Evolutionary conservation across 768 basidiomycete species (phyloP), one percentile per base, ranked within the genome.

Genomic region (Panaeolus cyanescens): DNA sequence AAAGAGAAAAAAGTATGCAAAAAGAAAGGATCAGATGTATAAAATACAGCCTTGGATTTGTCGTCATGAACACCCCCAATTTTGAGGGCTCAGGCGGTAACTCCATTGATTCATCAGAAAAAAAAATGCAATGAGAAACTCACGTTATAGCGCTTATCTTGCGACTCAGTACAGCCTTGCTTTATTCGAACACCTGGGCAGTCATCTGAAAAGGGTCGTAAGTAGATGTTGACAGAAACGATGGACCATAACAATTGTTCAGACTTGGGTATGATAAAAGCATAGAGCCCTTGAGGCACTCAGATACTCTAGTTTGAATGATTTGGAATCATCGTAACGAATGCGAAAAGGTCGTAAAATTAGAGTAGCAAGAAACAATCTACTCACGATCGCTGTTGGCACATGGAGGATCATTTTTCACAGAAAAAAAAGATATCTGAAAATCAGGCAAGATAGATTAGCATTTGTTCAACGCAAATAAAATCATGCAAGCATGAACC

Each of bases 261-360:
- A 90, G 89, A 81, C 80, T 74, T 65, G 84, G 83, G 80, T 78
- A 82, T 68, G 73, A 62, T 81, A 62, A 88, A 87, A 91, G 83
- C 91, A 92, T 88, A 68, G 88, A 77, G 84, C 83, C 74, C 32
- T 67, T 64, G 63, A 62, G 75, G 80, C 86, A 75, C 91, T 93
- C 91, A 92, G 82, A 92, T 87, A 93, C 90, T 92, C 90, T 93
- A 93, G 91, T 93, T 93, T 93, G 90, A 90, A 74, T 83, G 75
- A 69, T 78, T 76, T 80, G 71, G 75, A 64, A 78, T 91, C 89
- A 88, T 90, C 87, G 69, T 62, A 45, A 63, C 45, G 55, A 50
- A 45, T 54, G 50, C 30, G 45, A 59, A 20, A 37, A 63, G 32
- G 15, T 34, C 9, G 7, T 28, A 13, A 1, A 28, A 2, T 13